These are phyloP conservation scores for Metroxylon sagu DNA, from an alignment of 176 grass and related monocot genomes.

Conservation along the genomic window DNA sequence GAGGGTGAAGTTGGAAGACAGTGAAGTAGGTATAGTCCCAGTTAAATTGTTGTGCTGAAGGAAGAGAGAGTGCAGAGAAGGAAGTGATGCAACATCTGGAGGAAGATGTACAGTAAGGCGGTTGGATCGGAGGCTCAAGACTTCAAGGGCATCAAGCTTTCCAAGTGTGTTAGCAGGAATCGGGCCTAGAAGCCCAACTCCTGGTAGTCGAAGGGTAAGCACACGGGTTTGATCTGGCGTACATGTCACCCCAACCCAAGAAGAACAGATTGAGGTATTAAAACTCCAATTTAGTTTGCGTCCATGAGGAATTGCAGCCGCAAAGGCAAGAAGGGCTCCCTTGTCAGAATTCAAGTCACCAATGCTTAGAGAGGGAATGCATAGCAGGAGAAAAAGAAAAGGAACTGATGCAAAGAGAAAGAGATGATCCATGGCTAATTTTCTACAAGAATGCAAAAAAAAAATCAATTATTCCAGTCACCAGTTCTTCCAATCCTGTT, in stretches of 20 bases:
- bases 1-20: slow-evolving; percentile 66
- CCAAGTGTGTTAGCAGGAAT: slow-evolving; percentile 69
- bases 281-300: slow-evolving; percentile 86
- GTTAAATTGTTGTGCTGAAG: slow-evolving; percentile 92
- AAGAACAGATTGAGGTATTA: slow-evolving; percentile 52
- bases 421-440: slow-evolving; percentile 31
- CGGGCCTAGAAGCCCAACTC: slow-evolving; percentile 72
- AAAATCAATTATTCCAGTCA: slow-evolving; percentile 13
- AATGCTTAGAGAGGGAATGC: slow-evolving; percentile 31
- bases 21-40: slow-evolving; percentile 73
- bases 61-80: slow-evolving; percentile 80
- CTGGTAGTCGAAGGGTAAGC: slow-evolving; percentile 57
- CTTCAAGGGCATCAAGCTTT: slow-evolving; percentile 81
- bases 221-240: slow-evolving; percentile 60
- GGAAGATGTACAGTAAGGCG: slow-evolving; percentile 72
- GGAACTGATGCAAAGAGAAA: slow-evolving; percentile 20
- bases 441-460: slow-evolving; percentile 21
- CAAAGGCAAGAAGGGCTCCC: slow-evolving; percentile 82
- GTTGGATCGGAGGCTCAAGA: slow-evolving; percentile 90
- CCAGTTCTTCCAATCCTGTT: slow-evolving; percentile 27
- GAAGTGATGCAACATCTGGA: slow-evolving; percentile 79
- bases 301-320: slow-evolving; percentile 64
- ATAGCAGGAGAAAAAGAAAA: slow-evolving; percentile 38
- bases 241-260: slow-evolving; percentile 85
- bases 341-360: slow-evolving; percentile 75